Base-by-base conservation (phyloP, 148 eudicot genomes). In the Dysphania ambrosioides region DNA sequence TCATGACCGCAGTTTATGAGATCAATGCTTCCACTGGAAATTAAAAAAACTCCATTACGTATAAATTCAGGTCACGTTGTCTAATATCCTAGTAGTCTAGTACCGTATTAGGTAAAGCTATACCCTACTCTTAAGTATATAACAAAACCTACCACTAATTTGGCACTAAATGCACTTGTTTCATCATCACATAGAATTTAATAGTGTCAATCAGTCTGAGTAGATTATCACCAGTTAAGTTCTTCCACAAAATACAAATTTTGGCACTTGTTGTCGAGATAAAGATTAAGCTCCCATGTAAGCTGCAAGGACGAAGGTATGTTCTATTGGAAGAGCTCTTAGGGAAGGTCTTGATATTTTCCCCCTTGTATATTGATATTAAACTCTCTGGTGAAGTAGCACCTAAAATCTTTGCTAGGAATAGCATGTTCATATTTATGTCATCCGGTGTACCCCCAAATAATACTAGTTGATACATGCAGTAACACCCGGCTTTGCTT, bases 91-190 rank as follows among this genome's bases (percentile, higher is more conserved):
- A 40, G 2, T 67, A 24, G 2, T 41, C 53, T 67, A 40, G 2
- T 67, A 24, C 1, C 41, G 21, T 67, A 60, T 75, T 57, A 75
- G 71, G 12, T 66, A 35, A 51, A 24, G 27, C 67, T 30, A 47
- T 68, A 32, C 67, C 57, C 67, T 42, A 68, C 31, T 58, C 16
- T 42, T 47, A 41, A 58, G 23, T 23, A 67, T n/a, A 58, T 76
- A 68, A 76, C 66, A 76, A 59, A 32, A 68, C 66, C 68, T 68
- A 58, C 44, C 63, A 55, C 63, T 70, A 53, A 47, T 68, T 12
- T n/a, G 13, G 51, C 3, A 30, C 71, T 38, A 40, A 66, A 9
- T n/a, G 35, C 31, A 18, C 59, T 30, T 42, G 68, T 24, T 55
- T 34, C 40, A 36, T 75, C 36, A 38, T 44, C 71, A 41, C 26